Percentiles rank a stretch among this genome's conserved stretches.
Conservation (phyloP, 805 yeast species). For the Candida railenensis region DNA sequence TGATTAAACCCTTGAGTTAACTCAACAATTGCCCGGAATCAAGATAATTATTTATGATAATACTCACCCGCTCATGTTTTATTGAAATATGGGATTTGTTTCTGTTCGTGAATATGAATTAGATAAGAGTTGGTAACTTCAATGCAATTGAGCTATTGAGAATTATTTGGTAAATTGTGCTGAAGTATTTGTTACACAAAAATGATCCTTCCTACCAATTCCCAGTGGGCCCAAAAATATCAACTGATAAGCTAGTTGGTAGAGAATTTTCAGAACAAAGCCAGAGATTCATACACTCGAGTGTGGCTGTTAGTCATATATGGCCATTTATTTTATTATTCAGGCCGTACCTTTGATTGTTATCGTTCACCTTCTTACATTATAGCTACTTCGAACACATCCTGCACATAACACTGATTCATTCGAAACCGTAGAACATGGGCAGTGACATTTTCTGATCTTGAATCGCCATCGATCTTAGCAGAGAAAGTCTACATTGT, state of each 20-base stretch:
- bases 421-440: background rate
- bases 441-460: background rate
- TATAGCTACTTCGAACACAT: no score
- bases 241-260: background rate
- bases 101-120: background rate
- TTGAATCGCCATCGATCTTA: no score
- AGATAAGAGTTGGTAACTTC: background rate
- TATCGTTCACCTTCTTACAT: no score
- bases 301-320: no score
- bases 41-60: no score
- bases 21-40: background rate
- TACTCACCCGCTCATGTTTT: constrained; percentile 47
- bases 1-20: no score
- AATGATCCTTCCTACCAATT: background rate
- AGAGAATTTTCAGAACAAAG: no score
- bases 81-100: background rate
- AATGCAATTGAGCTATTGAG: background rate
- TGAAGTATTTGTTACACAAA: background rate
- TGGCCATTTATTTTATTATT: no score
- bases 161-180: background rate
- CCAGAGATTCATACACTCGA: no score
- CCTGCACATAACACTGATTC: background rate
- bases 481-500: no score
- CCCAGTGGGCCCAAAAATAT: background rate
- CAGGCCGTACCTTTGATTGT: no score